A percentile compares a stretch with the other conserved stretches of the same genome.
phyloP scores from a whole-genome alignment of 176 grass and related monocot genomes.

The Saccharum spontaneum region DNA sequence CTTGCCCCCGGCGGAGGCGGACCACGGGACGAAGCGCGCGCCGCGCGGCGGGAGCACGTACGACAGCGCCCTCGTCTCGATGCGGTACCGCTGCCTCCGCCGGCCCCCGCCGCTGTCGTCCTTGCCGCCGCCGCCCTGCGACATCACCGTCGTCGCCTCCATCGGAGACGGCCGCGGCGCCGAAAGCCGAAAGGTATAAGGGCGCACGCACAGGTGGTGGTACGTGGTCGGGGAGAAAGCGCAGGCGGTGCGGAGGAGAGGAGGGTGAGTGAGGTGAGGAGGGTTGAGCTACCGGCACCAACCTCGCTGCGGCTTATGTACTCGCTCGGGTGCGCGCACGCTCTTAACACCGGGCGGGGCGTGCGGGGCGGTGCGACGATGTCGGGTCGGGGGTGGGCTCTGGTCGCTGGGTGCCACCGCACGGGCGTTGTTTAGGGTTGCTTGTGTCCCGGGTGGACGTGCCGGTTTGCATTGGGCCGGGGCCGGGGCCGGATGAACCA shows the following conservation, averaged over 20 bases:
- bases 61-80: slow-evolving; percentile 69
- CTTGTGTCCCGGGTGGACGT: slow-evolving; percentile 22
- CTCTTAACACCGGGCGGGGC: slow-evolving; percentile 22
- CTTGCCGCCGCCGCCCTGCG: not conserved
- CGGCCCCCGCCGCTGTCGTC: not conserved
- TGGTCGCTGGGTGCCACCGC: not conserved
- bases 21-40: not conserved
- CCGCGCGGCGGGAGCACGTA: slow-evolving; percentile 47
- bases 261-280: slow-evolving; percentile 22
- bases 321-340: not conserved
- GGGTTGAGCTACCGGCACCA: slow-evolving; percentile 80
- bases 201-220: not conserved
- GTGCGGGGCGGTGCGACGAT: not conserved
- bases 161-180: slow-evolving; percentile 23
- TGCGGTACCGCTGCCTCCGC: slow-evolving; percentile 49
- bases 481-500: not conserved
- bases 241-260: not conserved
- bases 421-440: slow-evolving; percentile 37
- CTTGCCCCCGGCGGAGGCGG: not conserved
- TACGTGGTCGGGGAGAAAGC: not conserved
- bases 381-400: not conserved
- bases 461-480: not conserved
- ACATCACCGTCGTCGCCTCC: slow-evolving; percentile 43
- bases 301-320: slow-evolving; percentile 31
- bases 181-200: not conserved